These are phyloP conservation scores for Avena insularis DNA, from an alignment of 176 grass and related monocot species.

Conservation along the genomic window DNA sequence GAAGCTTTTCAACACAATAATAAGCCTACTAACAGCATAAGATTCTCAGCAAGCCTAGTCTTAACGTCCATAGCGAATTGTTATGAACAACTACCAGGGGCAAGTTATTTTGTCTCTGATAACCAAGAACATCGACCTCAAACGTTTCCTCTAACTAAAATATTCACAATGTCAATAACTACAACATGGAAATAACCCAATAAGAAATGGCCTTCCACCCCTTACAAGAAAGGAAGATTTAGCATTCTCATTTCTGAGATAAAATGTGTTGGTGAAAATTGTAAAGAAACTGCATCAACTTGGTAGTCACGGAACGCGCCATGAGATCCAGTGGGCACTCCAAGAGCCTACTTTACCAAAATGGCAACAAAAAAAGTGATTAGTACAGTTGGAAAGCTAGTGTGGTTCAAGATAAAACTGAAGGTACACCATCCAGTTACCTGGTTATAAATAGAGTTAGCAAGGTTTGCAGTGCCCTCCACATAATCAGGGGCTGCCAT, in stretches of 20 bases:
- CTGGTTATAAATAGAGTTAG: constrained; percentile 91
- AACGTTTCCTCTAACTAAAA: constrained; percentile 5
- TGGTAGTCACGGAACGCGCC: constrained; percentile 97
- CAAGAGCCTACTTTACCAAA: constrained; percentile 68
- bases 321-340: constrained; percentile 90
- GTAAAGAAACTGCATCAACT: constrained; percentile 90
- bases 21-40: background rate
- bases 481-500: constrained; percentile 73
- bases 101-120: background rate
- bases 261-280: constrained; percentile 74
- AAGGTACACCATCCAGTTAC: constrained; percentile 41
- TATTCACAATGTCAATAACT: constrained; percentile 14
- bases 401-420: constrained; percentile 4
- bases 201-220: constrained; percentile 65
- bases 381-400: constrained; percentile 22
- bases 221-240: constrained; percentile 78
- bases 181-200: constrained; percentile 5
- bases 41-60: background rate
- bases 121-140: background rate
- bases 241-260: constrained; percentile 82
- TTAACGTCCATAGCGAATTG: background rate
- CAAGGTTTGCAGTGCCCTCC: constrained; percentile 79
- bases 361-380: constrained; percentile 31
- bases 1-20: background rate
- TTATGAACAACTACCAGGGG: background rate